Base-by-base conservation (phyloP, 805 yeast genomes). In the Yamadazyma sp. region DNA sequence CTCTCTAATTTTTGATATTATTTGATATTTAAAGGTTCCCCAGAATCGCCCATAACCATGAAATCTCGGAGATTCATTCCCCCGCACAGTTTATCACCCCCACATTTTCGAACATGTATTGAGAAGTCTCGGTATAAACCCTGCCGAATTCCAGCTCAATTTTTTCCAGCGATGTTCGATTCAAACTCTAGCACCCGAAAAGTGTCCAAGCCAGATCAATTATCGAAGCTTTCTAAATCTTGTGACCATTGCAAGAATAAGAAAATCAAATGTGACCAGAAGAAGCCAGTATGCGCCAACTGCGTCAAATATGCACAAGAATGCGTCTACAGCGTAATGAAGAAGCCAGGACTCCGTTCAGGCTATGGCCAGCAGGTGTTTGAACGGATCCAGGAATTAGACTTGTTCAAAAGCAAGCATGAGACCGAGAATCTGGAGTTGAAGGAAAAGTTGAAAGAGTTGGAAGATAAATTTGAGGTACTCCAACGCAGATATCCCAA, bases 311-410 rank as follows among this genome's bases (percentile, higher is more conserved):
- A 33, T 18, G 45, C 28, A 8, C 44, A 38, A 20, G 29, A 28
- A 27, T 45, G 49, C 33, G 32, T 45, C 2, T 49, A 47, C 34
- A 47, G 51, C 26, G 34, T 42, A 13, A 43, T 47, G 44, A 49
- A 43, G 30, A 49, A 49, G 24, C 53, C 53, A 3, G 53, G 53
- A 7, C 32, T 49, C 11, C 44, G 42, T 13, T 22, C 47, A 3
- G 53, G 53, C 4, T 49, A 49, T 31, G 52, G 53, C 3, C 49
- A 44, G 37, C 49, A 49, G 22, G 48, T 49, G 3, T 38, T 43
- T 15, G 48, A 46, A 8, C 35, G 42, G 26, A 41, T 49, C 12
- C 20, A 21, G 12, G 38, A 32, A n/a, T 31, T 47, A 12, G 42
- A 37, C 17, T 8, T 13, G 13, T 22, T 19, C n/a, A 31, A 29